A percentile compares a stretch with the other conserved stretches of the same genome.
These are phyloP conservation scores for Hymenoscyphus repandus DNA, from an alignment of 2,329 filamentous ascomycete species.

Conservation along the genomic window DNA sequence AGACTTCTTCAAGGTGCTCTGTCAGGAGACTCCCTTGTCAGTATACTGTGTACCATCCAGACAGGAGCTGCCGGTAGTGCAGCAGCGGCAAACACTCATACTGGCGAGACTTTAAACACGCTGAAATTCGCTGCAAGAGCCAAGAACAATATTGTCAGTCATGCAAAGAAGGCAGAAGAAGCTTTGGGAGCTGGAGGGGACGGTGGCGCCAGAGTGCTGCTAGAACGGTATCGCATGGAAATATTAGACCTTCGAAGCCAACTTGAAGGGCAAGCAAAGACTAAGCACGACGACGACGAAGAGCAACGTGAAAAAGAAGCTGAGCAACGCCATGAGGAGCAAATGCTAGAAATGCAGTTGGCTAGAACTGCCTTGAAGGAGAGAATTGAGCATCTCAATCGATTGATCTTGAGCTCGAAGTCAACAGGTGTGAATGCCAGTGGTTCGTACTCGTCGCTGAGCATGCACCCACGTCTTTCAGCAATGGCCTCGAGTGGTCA, in stretches of 20 bases:
- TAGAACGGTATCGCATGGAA: constrained; percentile 92
- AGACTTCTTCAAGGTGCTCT: constrained; percentile 86
- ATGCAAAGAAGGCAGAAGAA: constrained; percentile 92
- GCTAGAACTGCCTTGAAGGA: constrained; percentile 94
- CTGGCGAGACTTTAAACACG: constrained; percentile 87
- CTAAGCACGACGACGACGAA: constrained; percentile 63
- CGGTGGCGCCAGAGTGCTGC: constrained; percentile 75
- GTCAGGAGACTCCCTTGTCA: constrained; percentile 89
- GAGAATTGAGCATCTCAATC: constrained; percentile 93
- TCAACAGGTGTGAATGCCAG: constrained; percentile 87
- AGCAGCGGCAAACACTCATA: constrained; percentile 68
- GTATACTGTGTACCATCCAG: constrained; percentile 95
- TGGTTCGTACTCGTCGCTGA: constrained; percentile 64
- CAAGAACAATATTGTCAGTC: constrained; percentile 96
- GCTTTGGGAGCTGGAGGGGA: constrained; percentile 76
- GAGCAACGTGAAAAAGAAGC: constrained; percentile 72
- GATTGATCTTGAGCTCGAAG: constrained; percentile 90
- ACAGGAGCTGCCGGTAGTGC: constrained; percentile 71
- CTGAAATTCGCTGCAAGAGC: constrained; percentile 94
- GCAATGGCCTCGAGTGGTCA: constrained; percentile 34
- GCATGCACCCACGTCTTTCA: constrained; percentile 59
- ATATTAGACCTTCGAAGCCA: constrained; percentile 77
- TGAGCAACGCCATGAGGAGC: constrained; percentile 85
- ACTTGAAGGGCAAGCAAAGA: constrained; percentile 75
- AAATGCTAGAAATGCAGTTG: constrained; percentile 97